A percentile compares a stretch with the other conserved stretches of the same genome.
phyloP scores from a whole-genome alignment of 305 asterid species.

The Solanum chacoense region DNA sequence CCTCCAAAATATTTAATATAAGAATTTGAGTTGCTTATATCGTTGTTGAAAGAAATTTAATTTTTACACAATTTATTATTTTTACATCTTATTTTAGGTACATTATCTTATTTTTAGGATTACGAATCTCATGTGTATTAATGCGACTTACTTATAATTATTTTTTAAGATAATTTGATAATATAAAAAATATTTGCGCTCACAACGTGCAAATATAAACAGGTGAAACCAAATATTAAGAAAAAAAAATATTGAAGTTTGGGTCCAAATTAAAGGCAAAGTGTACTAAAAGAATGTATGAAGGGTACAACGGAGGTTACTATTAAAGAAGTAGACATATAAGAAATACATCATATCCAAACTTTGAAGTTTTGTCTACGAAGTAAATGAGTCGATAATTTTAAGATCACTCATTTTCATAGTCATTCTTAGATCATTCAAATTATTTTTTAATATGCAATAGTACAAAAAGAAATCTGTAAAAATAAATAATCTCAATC shows the following conservation, averaged over 20 bases:
- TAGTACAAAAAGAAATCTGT: not conserved
- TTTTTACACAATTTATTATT: not conserved
- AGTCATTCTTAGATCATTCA: not conserved
- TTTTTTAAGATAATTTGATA: not conserved
- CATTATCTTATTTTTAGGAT: not conserved
- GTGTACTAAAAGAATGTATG: not conserved
- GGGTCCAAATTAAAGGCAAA: not conserved
- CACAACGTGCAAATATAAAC: not conserved
- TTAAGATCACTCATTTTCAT: not conserved
- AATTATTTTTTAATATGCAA: not conserved
- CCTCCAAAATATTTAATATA: not conserved
- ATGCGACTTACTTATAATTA: not conserved
- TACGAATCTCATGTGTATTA: not conserved
- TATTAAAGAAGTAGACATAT: not conserved
- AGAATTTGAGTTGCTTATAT: not conserved
- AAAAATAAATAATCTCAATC: not conserved
- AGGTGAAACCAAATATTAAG: not conserved
- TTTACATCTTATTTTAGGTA: not conserved
- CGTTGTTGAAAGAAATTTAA: not conserved
- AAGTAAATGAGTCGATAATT: not conserved
- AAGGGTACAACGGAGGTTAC: not conserved
- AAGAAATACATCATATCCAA: not conserved
- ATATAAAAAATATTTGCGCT: not conserved
- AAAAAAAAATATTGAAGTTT: not conserved
- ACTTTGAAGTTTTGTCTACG: not conserved